Conservation (phyloP, 345 rosid genomes). For the Melaleuca alternifolia region DNA sequence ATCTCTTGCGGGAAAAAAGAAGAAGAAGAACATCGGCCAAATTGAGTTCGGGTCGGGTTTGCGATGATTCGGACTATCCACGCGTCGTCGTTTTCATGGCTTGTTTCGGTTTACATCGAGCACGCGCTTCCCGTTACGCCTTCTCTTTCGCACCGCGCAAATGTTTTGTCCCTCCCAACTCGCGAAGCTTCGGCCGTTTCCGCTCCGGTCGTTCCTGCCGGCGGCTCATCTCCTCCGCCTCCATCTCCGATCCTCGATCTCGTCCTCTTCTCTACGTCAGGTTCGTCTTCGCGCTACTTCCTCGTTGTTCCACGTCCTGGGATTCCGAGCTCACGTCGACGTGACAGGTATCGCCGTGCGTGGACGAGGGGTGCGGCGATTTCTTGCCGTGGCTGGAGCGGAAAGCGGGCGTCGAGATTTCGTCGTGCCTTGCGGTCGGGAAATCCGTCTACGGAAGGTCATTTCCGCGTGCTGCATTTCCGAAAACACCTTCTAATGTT, state of each 20-base stretch:
- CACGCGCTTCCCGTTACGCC: neutral
- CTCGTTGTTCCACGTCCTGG: neutral
- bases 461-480: neutral
- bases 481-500: neutral
- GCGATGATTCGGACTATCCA: neutral
- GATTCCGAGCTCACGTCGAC: neutral
- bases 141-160: neutral
- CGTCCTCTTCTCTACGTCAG: neutral
- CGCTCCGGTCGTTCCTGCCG: neutral
- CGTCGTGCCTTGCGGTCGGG: constrained; percentile 52
- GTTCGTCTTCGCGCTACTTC: neutral
- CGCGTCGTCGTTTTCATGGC: neutral
- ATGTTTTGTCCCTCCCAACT: neutral
- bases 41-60: neutral
- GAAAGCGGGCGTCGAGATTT: constrained; percentile 48
- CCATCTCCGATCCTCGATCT: neutral
- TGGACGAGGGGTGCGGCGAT: constrained; percentile 30
- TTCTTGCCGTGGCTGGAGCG: constrained; percentile 82
- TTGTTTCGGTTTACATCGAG: neutral
- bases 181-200: neutral
- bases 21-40: no score
- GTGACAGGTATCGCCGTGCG: constrained; percentile 13
- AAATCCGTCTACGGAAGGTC: constrained; percentile 67
- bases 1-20: no score
- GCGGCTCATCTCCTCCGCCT: neutral